Evolutionary conservation across 2,329 filamentous ascomycete species (phyloP), one percentile per base, ranked within the genome.

Genomic region (Cytospora schulzeri): DNA sequence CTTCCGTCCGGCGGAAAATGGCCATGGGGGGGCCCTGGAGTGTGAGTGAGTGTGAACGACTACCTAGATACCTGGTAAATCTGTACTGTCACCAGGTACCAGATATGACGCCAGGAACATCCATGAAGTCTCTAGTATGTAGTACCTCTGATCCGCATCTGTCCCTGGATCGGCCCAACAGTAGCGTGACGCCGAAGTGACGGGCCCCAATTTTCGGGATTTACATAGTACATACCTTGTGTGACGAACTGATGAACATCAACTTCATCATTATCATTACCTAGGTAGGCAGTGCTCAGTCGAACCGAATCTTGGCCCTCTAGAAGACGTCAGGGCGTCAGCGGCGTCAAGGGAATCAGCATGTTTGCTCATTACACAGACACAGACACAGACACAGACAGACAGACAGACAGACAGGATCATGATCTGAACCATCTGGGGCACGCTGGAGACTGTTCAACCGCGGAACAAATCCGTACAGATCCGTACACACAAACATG

Each of bases 161-260:
- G 45, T 48, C 45, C 45, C 45, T 48, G 45, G 45, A 48, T 48
- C 45, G 45, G 45, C 11, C n/a, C 14, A 41, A 17, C 15, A 17
- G 15, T 41, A 48, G 45, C 45, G 45, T 48, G 45, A 24, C 45
- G 45, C 45, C n/a, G 45, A 24, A 19, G 45, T 48, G 45, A 48
- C 22, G 45, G 45, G 45, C 45, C 45, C 45, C 45, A 48, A 48
- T 48, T 48, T 48, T 48, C 45, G 45, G 45, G 45, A 48, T 24
- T 48, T 48, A 48, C 22, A 35, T 35, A 11, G 33, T 35, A 35
- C 33, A 35, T 35, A 35, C 2, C 11, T n/a, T 41, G 38, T 41
- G 38, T 41, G 38, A 41, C 38, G 38, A 41, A 7, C 19, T n/a
- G 19, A 17, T 41, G 17, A 41, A 41, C 6, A 41, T 41, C 15